Evolutionary conservation across 805 yeast genomes (phyloP).

Genomic region (Metschnikowia santaceciliae): DNA sequence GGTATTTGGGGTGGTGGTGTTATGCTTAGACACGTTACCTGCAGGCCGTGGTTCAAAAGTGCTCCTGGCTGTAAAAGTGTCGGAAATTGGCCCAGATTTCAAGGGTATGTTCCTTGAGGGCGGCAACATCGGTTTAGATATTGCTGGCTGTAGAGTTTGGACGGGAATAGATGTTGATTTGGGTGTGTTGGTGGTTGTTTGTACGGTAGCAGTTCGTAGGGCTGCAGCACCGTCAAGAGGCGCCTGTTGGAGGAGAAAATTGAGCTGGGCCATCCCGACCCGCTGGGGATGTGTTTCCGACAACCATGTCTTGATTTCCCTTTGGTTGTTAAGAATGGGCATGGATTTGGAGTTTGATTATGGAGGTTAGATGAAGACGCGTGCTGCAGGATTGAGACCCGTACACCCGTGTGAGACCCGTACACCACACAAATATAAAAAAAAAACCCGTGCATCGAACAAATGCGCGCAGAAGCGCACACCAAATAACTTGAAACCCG

Average conservation of each 20-base stretch:
- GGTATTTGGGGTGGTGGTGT: background rate
- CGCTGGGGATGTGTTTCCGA: constrained; percentile 11
- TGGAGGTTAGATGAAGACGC: background rate
- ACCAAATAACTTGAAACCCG: background rate
- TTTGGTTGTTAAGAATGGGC: constrained; percentile 18
- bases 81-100: background rate
- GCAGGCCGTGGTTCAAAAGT: background rate
- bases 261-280: constrained; percentile 11
- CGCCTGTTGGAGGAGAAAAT: background rate
- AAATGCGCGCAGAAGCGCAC: too few relatives aligned
- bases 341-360: constrained; percentile 2
- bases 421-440: background rate
- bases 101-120: background rate
- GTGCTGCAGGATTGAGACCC: background rate
- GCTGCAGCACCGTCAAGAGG: background rate
- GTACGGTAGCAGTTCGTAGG: background rate
- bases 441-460: too few relatives aligned
- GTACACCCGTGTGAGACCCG: background rate
- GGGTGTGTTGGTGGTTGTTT: background rate
- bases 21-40: background rate
- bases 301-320: constrained; percentile 16
- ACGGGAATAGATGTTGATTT: background rate
- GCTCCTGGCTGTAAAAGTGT: background rate
- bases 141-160: background rate
- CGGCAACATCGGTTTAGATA: background rate